Base-by-base conservation (phyloP, 345 rosid species). In the Abelmoschus esculentus region DNA sequence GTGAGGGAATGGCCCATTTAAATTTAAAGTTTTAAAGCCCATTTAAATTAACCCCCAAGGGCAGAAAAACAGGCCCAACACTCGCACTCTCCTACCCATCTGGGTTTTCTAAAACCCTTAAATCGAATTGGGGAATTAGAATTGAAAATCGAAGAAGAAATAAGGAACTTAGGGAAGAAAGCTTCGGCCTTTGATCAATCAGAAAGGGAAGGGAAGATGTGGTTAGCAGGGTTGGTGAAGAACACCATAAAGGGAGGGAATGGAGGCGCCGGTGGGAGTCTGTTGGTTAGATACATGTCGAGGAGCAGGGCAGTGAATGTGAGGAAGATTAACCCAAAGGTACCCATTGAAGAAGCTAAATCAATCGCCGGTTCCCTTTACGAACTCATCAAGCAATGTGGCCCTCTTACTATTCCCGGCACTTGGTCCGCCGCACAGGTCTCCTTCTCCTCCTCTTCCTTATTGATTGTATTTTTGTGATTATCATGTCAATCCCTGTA, bases 301-400 rank as follows among this genome's bases (percentile, higher is more conserved):
- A 73, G 86, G 75, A 72, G 77, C 78, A 74, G 92, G 36, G 86
- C 96, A 17, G 96, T 89, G 66, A 87, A 91, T 72, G 91, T 91
- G 17, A 75, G 96, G 77, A 95, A 90, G 82, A 90, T 91, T 80
- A 95, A 88, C 83, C 99, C 99, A 12, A 91, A 88, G 59, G 93
- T 91, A 56, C 89, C 97, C 18, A 82, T 85, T n/a, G 91, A 85
- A 36, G 93, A 95, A 72, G 99, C 99, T 63, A 79, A 80, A 64
- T 73, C 86, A 70, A 90, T 95, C 28, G 83, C 99, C 29, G 80
- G 80, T 8, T 83, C 84, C 64, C 86, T 95, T 40, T 89, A 95
- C 77, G 77, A 68, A 7, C 72, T 91, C 77, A 77, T 95, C 69
- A 87, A 85, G 82, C 72, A 75, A 53, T 82, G 74, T 7, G 97